Base-by-base conservation (phyloP, 148 eudicot genomes). In the Arctostaphylos glauca region DNA sequence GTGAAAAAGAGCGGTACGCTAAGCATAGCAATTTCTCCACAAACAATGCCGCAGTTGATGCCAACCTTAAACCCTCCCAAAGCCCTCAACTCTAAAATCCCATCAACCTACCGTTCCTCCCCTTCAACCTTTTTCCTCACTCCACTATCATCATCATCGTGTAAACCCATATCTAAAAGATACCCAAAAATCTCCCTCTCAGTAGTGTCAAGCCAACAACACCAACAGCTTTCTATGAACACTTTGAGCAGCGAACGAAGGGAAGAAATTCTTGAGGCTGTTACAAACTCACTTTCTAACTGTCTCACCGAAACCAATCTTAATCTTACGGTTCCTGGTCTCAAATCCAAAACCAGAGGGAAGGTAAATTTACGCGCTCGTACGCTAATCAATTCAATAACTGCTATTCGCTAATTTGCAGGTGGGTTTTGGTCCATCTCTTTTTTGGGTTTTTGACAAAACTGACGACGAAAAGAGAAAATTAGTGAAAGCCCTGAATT, bases 271-370 rank as follows among this genome's bases (percentile, higher is more conserved):
- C 75, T 89, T 77, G 80, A 47, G 19, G 91, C 90, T 58, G 90
- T 92, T 25, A 78, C 87, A 86, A 84, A 83, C 80, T 89, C 95
- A 52, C 62, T 90, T 5, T 60, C 87, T 58, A 91, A 92, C 59
- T 94, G 98, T 55, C 90, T 96, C 38, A 91, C 94, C 0, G 97
- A 96, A 52, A 94, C 99, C 56, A 86, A 93, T 80, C 99, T 96
- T 77, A 92, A 92, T 81, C 88, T 89, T 9, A 87, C 94, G 52
- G 93, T 96, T 81, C 98, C 94, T 38, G 91, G 88, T 31, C 92
- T 96, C 53, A 84, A 86, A 62, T 94, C 97, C 49, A 96, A 96
- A 89, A 87, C 80, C 79, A 89, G 93, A 84, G 99, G 99, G 87
- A 96, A 96, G 98, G 99, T 95, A 82, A 82, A 44, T 56, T 25